These are phyloP conservation scores for Diplodia corticola DNA, from an alignment of 2,329 filamentous ascomycete species.

Conservation along the genomic window DNA sequence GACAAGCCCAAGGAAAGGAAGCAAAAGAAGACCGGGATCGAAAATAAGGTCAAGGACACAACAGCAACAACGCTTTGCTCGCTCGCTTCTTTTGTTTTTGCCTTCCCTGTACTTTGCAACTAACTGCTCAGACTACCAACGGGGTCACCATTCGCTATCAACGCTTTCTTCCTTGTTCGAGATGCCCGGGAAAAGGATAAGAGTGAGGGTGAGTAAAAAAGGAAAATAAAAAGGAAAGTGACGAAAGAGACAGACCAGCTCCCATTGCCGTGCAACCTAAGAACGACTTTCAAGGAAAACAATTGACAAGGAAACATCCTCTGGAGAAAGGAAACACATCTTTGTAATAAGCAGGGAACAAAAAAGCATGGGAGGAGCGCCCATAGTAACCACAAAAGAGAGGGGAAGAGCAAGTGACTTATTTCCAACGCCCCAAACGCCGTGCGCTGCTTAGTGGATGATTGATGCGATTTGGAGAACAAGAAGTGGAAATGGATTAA, in stretches of 20 bases:
- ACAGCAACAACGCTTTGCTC: conserved; percentile 8
- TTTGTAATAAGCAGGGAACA: not conserved
- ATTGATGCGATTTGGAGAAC: conserved; percentile 16
- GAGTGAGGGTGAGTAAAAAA: not conserved
- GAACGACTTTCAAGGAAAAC: not conserved
- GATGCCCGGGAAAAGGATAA: not conserved
- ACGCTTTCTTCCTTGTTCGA: conserved; percentile 8
- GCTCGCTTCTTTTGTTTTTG: conserved; percentile 5
- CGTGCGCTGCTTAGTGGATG: conserved; percentile 18
- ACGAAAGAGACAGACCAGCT: not conserved
- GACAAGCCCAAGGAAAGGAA: not conserved
- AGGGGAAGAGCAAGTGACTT: conserved; percentile 16
- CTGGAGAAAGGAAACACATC: not conserved
- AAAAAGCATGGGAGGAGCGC: not conserved
- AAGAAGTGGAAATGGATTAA: not conserved
- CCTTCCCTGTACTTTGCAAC: not conserved
- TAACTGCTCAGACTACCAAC: conserved; percentile 10
- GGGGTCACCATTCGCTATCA: not conserved
- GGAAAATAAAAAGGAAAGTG: not conserved
- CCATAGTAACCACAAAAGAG: conserved; percentile 6
- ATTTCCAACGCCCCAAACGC: conserved; percentile 19
- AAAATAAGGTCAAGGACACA: not conserved
- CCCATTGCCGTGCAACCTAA: conserved; percentile 7
- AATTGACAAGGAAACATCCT: not conserved
- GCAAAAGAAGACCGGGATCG: not conserved